These are phyloP conservation scores for Umbilicaria muhlenbergii DNA, from an alignment of 495 filamentous ascomycete genomes.

Conservation along the genomic window DNA sequence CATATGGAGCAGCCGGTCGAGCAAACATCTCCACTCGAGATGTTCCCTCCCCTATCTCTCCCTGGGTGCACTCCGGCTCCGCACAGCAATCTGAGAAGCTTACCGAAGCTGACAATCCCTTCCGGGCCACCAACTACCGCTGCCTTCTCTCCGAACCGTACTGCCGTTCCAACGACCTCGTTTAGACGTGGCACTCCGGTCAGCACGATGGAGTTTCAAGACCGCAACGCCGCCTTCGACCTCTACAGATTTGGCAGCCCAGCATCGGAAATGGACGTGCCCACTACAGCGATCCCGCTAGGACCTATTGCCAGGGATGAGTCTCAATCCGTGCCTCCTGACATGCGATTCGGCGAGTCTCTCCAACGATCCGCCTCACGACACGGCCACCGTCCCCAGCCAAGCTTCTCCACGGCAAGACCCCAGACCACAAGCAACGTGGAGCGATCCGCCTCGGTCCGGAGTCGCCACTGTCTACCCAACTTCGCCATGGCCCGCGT, in stretches of 20 bases:
- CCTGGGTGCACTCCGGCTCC: slow-evolving; percentile 27
- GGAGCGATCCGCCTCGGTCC: slow-evolving; percentile 7
- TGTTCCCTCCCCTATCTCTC: slow-evolving; percentile 26
- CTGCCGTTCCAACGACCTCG: slow-evolving; percentile 16
- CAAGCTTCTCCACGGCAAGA: slow-evolving; percentile 12
- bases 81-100: slow-evolving; percentile 28
- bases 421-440: slow-evolving; percentile 13
- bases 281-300: slow-evolving; percentile 54
- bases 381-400: slow-evolving; percentile 11
- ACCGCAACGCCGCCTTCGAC: slow-evolving; percentile 22
- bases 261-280: slow-evolving; percentile 81
- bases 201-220: slow-evolving; percentile 9
- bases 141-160: slow-evolving; percentile 26
- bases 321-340: slow-evolving; percentile 82
- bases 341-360: slow-evolving; percentile 48
- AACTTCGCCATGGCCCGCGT: slow-evolving; percentile 18
- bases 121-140: slow-evolving; percentile 25
- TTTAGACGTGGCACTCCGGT: slow-evolving; percentile 13
- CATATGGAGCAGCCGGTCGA: slow-evolving; percentile 31
- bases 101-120: slow-evolving; percentile 45
- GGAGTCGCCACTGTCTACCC: slow-evolving; percentile 7
- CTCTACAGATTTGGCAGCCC: slow-evolving; percentile 65
- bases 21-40: slow-evolving; percentile 31
- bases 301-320: slow-evolving; percentile 53
- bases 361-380: slow-evolving; percentile 15